Base-by-base conservation (phyloP, 441 rosid genomes). In the Eutrema salsugineum region DNA sequence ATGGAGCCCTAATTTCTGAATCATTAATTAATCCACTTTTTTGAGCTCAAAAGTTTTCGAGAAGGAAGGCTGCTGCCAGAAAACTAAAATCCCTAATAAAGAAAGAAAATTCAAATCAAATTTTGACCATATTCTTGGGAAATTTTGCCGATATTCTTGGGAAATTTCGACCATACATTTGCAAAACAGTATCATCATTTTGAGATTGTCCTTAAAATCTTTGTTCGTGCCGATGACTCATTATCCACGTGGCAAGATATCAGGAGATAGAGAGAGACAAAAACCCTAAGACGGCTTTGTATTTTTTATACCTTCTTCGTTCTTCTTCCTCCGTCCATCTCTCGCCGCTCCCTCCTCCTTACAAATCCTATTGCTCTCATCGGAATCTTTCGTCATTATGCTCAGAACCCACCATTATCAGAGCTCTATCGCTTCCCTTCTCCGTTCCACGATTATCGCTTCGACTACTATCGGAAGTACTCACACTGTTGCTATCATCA, bases 371-470 rank as follows among this genome's bases (percentile, higher is more conserved):
- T 68, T 33, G 2, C 24, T 17, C 56, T 42, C 60, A 60, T 74
- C 73, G 73, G 68, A 74, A 24, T 50, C 63, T 48, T 59, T 42
- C 67, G 30, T 40, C 67, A 58, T 73, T 66, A 73, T 73, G 62
- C 67, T 49, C 46, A 19, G 9, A 33, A 47, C 6, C 33, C 63
- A 33, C 56, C 68, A 50, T 59, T 12, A 15, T 67, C 39, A 66
- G 3, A 49, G 4, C 62, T 58, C 67, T 12, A 15, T 50, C 14
- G 72, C n/a, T 66, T 72, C 65, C 8, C 0, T 36, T 55, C 35
- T 46, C 50, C 8, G 3, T 36, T 11, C 59, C 36, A 27, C 42
- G 4, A 47, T 64, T 47, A 14, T 43, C 24, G 15, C 54, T 42
- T 61, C 50, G 54, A 11, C 33, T 46, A 63, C 7, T 8, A 17